A percentile compares a stretch with the other conserved stretches of the same genome.
These are phyloP conservation scores for Peterozyma toletana DNA, from an alignment of 805 yeast genomes.

Conservation along the genomic window DNA sequence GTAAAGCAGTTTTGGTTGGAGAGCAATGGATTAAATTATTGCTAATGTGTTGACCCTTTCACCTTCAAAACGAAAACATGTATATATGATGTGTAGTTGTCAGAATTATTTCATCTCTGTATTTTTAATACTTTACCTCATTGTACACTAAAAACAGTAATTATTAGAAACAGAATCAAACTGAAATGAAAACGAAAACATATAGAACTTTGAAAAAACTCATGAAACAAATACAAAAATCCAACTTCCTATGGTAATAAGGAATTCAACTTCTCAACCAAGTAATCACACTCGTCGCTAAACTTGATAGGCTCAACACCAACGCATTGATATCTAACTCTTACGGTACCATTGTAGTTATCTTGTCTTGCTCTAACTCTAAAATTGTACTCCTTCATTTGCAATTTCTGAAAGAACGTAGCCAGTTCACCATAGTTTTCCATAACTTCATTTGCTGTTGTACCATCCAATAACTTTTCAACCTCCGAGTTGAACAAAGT, in stretches of 20 bases:
- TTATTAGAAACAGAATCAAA: conserved; percentile 1
- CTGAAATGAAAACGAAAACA: conserved; percentile 1
- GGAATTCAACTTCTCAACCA: conserved; percentile 38
- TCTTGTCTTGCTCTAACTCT: conserved; percentile 81
- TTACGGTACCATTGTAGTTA: conserved; percentile 67
- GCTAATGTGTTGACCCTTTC: conserved; percentile 6
- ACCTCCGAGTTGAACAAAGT: conserved; percentile 87
- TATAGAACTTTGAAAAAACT: neutral
- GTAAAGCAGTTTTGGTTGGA: conserved; percentile 61
- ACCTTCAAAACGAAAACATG: too few species aligned
- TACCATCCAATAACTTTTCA: conserved; percentile 50
- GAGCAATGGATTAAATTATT: conserved; percentile 47
- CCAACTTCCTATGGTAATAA: conserved; percentile 14
- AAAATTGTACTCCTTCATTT: conserved; percentile 66
- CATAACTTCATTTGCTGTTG: conserved; percentile 55
- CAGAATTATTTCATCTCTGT: too few species aligned
- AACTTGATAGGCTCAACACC: conserved; percentile 47
- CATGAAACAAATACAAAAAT: neutral
- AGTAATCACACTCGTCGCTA: conserved; percentile 50
- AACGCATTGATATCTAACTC: conserved; percentile 69
- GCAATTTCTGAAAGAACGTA: conserved; percentile 40
- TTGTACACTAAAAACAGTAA: neutral
- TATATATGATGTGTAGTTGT: neutral
- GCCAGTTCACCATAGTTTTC: conserved; percentile 26
- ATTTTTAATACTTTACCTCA: conserved; percentile 2